These are phyloP conservation scores for Rhytidhysteron rufulum DNA, from an alignment of 2,329 filamentous ascomycete genomes.

Conservation along the genomic window DNA sequence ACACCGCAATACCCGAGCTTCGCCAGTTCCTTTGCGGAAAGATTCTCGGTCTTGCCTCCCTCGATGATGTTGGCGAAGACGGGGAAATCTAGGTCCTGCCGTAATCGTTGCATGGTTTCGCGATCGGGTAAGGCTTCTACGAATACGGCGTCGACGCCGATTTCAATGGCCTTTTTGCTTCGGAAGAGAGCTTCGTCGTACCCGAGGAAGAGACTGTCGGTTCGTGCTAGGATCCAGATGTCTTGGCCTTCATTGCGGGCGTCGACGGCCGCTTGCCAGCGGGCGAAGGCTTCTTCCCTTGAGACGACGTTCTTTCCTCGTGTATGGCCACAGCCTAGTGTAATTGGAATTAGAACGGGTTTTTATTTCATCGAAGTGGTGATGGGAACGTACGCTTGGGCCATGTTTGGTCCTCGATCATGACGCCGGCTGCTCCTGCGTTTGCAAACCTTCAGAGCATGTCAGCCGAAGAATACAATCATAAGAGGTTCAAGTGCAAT, in stretches of 20 bases:
- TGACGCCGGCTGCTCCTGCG: constrained; percentile 35
- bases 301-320: constrained; percentile 46
- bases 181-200: constrained; percentile 45
- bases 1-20: no score
- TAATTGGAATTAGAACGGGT: no score
- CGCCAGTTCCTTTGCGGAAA: no score
- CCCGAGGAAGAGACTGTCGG: constrained; percentile 40
- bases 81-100: constrained; percentile 3
- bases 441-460: no score
- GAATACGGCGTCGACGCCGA: constrained; percentile 46
- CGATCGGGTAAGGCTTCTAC: constrained; percentile 44
- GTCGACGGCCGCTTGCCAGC: constrained; percentile 45
- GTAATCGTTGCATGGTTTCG: constrained; percentile 34
- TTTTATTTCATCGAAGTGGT: no score
- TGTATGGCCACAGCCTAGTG: constrained; percentile 43
- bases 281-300: constrained; percentile 43
- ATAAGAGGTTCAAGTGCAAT: no score
- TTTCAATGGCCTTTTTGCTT: constrained; percentile 39
- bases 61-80: constrained; percentile 12
- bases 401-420: constrained; percentile 50
- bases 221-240: constrained; percentile 46
- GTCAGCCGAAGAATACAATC: no score
- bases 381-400: constrained; percentile 49
- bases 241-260: constrained; percentile 44
- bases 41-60: no score